Conservation (phyloP, 805 yeast species). For the Kodamaea laetipori region DNA sequence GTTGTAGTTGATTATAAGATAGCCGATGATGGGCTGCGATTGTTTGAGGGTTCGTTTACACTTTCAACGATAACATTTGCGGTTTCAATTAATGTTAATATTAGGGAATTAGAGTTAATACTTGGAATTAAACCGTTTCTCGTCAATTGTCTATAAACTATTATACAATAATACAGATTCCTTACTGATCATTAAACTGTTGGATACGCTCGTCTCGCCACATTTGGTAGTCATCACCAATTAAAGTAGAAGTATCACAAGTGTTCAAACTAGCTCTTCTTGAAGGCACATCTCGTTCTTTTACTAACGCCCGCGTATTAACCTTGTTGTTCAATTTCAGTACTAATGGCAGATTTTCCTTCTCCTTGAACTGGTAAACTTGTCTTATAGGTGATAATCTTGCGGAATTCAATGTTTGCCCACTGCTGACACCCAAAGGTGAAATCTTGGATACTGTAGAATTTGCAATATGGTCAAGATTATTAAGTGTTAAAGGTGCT, state of each 20-base stretch:
- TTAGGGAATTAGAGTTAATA: too few species aligned
- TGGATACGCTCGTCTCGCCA: slow-evolving; percentile 43
- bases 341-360: slow-evolving; percentile 4
- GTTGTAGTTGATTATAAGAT: too few species aligned
- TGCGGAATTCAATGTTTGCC: neutral
- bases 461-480: slow-evolving; percentile 2
- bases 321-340: neutral
- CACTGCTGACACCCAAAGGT: slow-evolving; percentile 1
- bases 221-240: slow-evolving; percentile 42
- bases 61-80: too few species aligned
- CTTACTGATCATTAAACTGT: slow-evolving; percentile 15
- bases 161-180: neutral
- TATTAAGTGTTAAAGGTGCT: neutral
- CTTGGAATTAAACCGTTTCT: too few species aligned
- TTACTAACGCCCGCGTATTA: neutral
- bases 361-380: neutral
- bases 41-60: too few species aligned
- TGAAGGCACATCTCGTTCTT: slow-evolving; percentile 4
- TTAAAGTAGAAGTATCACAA: slow-evolving; percentile 39
- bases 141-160: too few species aligned
- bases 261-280: slow-evolving; percentile 24
- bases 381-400: neutral
- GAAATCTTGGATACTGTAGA: slow-evolving; percentile 1
- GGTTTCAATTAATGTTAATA: too few species aligned
- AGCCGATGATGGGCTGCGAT: too few species aligned